These are phyloP conservation scores for Mortierella hygrophila DNA, from an alignment of 192 early-diverging fungal genomes.

Conservation along the genomic window DNA sequence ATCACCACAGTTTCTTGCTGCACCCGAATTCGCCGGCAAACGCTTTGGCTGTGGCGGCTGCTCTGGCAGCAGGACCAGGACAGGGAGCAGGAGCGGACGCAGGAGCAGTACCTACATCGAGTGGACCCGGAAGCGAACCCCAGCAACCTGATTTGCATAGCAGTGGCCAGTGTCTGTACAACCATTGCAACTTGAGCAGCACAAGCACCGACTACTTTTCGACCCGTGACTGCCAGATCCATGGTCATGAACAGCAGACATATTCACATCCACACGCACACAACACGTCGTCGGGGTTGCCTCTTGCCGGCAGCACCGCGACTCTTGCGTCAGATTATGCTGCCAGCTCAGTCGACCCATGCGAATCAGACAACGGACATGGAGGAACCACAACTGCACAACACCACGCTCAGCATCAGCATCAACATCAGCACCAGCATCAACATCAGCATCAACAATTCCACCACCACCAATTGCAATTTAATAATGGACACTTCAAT, in stretches of 20 bases:
- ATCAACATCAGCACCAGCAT: slow-evolving; percentile 8
- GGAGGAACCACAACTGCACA: background rate
- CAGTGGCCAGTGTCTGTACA: slow-evolving; percentile 2
- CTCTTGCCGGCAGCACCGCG: slow-evolving; percentile 5
- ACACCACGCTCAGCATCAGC: background rate
- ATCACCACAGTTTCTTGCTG: slow-evolving; percentile 9
- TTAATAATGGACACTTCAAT: background rate
- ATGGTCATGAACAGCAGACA: background rate
- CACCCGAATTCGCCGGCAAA: background rate
- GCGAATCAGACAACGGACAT: slow-evolving; percentile 18
- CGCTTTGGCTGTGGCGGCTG: background rate
- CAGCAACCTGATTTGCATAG: background rate
- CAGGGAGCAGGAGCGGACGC: background rate
- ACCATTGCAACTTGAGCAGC: slow-evolving; percentile 8
- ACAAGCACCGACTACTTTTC: slow-evolving; percentile 26
- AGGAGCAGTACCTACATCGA: background rate
- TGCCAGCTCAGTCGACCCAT: slow-evolving; percentile 21
- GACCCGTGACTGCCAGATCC: background rate
- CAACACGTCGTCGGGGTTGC: too few relatives aligned
- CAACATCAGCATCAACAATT: background rate
- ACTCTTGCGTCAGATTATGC: slow-evolving; percentile 17
- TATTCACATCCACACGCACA: background rate
- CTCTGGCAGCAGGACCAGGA: background rate
- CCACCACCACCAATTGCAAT: background rate
- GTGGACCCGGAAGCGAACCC: background rate